These are phyloP conservation scores for Pleurotus tuber-regium DNA, from an alignment of 768 basidiomycete genomes.

Conservation along the genomic window DNA sequence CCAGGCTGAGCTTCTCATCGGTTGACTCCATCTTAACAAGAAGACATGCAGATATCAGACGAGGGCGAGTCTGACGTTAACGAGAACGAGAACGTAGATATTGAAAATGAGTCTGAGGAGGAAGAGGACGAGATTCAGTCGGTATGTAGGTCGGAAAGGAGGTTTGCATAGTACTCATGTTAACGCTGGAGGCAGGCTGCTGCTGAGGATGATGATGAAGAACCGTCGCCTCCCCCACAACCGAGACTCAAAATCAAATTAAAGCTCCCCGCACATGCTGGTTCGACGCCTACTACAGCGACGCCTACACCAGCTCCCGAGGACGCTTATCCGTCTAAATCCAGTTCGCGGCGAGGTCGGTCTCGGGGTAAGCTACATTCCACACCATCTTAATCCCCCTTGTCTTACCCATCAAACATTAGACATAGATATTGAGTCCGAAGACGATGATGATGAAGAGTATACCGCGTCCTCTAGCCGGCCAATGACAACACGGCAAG, in stretches of 20 bases:
- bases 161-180: too few species aligned
- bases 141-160: constrained; percentile 16
- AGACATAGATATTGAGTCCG: constrained; percentile 42
- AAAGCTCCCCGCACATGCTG: constrained; percentile 42
- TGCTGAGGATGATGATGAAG: constrained; percentile 21
- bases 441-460: constrained; percentile 25
- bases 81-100: constrained; percentile 23
- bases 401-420: background rate
- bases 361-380: constrained; percentile 11
- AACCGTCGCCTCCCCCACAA: constrained; percentile 29
- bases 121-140: constrained; percentile 27
- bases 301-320: constrained; percentile 25
- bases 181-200: background rate
- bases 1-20: background rate
- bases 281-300: constrained; percentile 26
- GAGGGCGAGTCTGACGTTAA: constrained; percentile 23
- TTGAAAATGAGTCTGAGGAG: constrained; percentile 37
- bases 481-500: constrained; percentile 61
- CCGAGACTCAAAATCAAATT: constrained; percentile 62
- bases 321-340: constrained; percentile 20
- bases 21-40: background rate
- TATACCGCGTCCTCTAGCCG: constrained; percentile 14
- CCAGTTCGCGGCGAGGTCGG: constrained; percentile 11
- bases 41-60: constrained; percentile 29
- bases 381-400: background rate